Evolutionary conservation across 768 basidiomycete genomes (phyloP), one percentile per base, ranked within the genome.

Genomic region (Wakefieldia striispora): DNA sequence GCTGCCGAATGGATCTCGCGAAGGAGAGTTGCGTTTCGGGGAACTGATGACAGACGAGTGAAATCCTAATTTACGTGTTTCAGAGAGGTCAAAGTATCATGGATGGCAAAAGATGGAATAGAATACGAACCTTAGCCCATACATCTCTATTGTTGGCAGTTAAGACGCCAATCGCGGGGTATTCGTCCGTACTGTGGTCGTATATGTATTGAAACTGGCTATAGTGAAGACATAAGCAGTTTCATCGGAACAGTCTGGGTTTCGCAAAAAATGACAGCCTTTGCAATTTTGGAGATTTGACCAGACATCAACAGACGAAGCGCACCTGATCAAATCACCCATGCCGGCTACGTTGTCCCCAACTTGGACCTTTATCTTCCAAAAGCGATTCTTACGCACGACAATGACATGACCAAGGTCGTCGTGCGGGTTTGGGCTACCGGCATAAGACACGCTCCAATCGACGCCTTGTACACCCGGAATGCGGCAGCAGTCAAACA

Each of bases 401-500:
- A 92, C 87, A 40, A 95, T 73, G 51, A 97, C 78, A 65, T 95
- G 91, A 0, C 90, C 91, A 17, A 81, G 76, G 43, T 83, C 74
- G 9, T 50, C 33, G n/a, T 54, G 48, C n/a, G 53, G 54, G 27
- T 50, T 52, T 20, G 57, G 48, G 35, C 43, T 54, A 10, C 83
- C 84, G 0, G 88, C 83, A 54, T 88, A 80, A 14, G 83, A 81
- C 17, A 84, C 70, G 54, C 84, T 82, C 81, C 89, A 89, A 64
- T 97, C 94, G 4, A 82, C 68, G 16, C 87, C 86, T 39, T 85
- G 77, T 10, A 73, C 66, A 1, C 87, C 86, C 3, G 91, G 91
- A 17, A 93, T 74, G 47, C 91, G 86, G 55, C 82, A 89, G 64
- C 89, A 91, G 64, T 93, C 91, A 57, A 93, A 93, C 91, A 93